Evolutionary conservation across 169 alveolate species (phyloP).

Genomic region (Babesia ovata): DNA sequence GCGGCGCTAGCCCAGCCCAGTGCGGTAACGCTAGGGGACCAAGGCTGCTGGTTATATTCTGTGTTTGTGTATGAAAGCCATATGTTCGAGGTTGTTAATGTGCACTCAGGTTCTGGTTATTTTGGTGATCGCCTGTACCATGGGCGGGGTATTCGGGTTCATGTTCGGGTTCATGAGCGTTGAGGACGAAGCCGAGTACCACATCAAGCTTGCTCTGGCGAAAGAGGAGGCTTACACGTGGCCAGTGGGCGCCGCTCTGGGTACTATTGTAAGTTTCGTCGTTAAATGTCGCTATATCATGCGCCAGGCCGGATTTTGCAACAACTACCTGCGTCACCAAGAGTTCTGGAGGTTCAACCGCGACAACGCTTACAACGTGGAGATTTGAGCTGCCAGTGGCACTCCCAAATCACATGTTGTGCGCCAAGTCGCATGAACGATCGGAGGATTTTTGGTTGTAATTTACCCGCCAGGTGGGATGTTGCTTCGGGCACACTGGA

Average conservation of each 20-base stretch:
- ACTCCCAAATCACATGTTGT: too few relatives aligned
- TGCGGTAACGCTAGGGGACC: neutral
- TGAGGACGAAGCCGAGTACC: constrained; percentile 88
- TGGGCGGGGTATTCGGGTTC: constrained; percentile 94
- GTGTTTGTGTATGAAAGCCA: neutral
- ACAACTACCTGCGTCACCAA: constrained; percentile 81
- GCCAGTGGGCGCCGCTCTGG: constrained; percentile 91
- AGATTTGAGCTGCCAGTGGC: constrained; percentile 64
- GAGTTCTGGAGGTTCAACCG: constrained; percentile 74
- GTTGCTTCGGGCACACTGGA: too few relatives aligned
- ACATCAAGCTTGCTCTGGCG: constrained; percentile 87
- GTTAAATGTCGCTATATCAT: neutral
- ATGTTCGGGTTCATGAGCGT: constrained; percentile 93
- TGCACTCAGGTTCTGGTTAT: constrained; percentile 81
- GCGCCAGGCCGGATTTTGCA: constrained; percentile 79
- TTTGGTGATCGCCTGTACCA: constrained; percentile 83
- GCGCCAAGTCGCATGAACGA: too few relatives aligned
- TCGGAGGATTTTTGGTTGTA: too few relatives aligned
- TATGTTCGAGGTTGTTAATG: neutral
- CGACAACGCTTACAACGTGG: constrained; percentile 83
- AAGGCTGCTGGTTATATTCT: neutral
- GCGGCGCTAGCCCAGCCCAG: neutral
- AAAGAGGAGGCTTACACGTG: constrained; percentile 90
- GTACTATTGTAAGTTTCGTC: constrained; percentile 81
- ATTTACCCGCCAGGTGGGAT: too few relatives aligned